Conservation (phyloP, 129 eudicot species). For the Flaveria trinervia region DNA sequence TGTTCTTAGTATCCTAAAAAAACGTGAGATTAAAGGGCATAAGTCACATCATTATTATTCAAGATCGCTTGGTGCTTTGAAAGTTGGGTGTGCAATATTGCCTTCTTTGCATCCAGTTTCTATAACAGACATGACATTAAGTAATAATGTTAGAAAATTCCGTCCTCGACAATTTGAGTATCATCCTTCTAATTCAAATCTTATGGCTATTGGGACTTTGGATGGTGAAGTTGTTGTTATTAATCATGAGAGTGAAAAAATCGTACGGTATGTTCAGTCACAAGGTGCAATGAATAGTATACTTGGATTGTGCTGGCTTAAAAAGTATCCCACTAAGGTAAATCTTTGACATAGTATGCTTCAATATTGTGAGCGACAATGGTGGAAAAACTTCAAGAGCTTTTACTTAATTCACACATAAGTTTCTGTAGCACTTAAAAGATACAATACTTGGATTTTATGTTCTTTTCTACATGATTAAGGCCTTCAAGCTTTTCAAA, state of each 20-base stretch:
- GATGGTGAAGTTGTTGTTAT: conserved; percentile 91
- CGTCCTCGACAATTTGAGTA: conserved; percentile 97
- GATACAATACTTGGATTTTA: background rate
- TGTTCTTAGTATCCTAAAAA: conserved; percentile 53
- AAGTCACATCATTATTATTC: conserved; percentile 46
- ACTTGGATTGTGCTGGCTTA: conserved; percentile 94
- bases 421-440: background rate
- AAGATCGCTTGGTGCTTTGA: conserved; percentile 81
- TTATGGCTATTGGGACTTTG: conserved; percentile 88
- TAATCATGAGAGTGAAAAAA: conserved; percentile 85
- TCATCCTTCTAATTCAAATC: conserved; percentile 74
- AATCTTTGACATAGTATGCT: background rate
- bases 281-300: conserved; percentile 84
- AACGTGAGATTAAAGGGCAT: conserved; percentile 59
- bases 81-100: conserved; percentile 71
- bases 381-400: background rate
- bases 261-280: conserved; percentile 64
- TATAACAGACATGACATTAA: conserved; percentile 17
- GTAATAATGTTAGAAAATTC: conserved; percentile 51
- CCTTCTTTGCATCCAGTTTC: conserved; percentile 77
- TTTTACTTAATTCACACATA: background rate
- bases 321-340: conserved; percentile 86
- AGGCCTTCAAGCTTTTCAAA: background rate
- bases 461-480: background rate
- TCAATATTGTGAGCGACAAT: background rate